Evolutionary conservation across 2,329 filamentous ascomycete genomes (phyloP).

Genomic region (Aspergillus fischeri): DNA sequence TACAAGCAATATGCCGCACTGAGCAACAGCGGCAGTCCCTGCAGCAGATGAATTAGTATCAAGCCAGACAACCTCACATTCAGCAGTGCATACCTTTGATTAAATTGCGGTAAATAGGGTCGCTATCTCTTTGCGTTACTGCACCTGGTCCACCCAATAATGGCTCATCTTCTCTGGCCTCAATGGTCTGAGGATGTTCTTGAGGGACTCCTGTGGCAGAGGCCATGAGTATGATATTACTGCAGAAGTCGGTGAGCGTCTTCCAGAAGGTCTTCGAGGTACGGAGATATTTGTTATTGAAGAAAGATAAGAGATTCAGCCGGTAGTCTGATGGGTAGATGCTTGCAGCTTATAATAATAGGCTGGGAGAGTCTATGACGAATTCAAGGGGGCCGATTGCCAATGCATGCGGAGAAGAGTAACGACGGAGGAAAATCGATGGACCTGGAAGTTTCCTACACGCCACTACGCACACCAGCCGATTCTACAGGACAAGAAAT

Average conservation of each 20-base stretch:
- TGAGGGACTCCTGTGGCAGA: constrained; percentile 66
- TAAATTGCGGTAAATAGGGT: constrained; percentile 66
- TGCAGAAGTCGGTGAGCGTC: background rate
- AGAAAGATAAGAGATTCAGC: background rate
- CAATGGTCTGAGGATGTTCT: constrained; percentile 37
- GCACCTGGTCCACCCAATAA: constrained; percentile 69
- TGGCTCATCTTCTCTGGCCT: constrained; percentile 60
- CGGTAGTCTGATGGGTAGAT: no score
- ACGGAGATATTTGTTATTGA: background rate
- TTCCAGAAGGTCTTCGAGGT: background rate
- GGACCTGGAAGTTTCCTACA: background rate
- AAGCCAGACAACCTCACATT: background rate
- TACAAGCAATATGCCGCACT: constrained; percentile 70
- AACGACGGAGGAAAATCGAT: background rate
- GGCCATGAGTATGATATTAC: constrained; percentile 50
- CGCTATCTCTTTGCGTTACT: constrained; percentile 63
- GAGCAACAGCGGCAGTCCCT: constrained; percentile 80
- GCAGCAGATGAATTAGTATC: background rate
- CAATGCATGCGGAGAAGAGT: background rate
- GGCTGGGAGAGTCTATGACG: background rate
- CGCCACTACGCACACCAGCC: background rate
- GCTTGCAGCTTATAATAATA: background rate
- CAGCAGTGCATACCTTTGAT: constrained; percentile 58
- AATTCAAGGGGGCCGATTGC: background rate
- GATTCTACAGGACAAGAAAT: background rate